Percentiles rank a stretch among this genome's conserved stretches.
phyloP scores from a whole-genome alignment of 1,284 basidiomycete genomes.

The Marasmius fiardii region DNA sequence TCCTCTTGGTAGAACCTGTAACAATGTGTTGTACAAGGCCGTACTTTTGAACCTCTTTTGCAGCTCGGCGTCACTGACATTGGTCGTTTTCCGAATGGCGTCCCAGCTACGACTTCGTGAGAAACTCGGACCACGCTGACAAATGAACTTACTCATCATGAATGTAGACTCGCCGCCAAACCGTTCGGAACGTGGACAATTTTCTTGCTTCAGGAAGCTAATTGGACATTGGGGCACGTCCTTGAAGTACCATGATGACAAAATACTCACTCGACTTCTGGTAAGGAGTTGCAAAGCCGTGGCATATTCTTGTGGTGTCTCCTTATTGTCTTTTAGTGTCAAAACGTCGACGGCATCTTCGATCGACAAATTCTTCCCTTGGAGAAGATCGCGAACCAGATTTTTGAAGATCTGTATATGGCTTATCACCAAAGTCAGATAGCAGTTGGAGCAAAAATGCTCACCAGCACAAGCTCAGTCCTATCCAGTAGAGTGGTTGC shows the following conservation, averaged over 20 bases:
- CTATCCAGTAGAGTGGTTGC: constrained; percentile 45
- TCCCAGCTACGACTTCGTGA: constrained; percentile 56
- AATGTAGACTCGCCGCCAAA: constrained; percentile 87
- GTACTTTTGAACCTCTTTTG: constrained; percentile 63
- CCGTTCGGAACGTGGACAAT: constrained; percentile 63
- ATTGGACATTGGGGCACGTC: neutral
- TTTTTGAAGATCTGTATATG: constrained; percentile 57
- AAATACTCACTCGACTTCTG: constrained; percentile 46
- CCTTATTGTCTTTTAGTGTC: constrained; percentile 66
- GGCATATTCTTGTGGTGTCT: constrained; percentile 55
- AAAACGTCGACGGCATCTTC: constrained; percentile 72
- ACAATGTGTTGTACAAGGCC: constrained; percentile 64
- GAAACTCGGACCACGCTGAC: neutral
- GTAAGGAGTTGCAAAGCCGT: constrained; percentile 63
- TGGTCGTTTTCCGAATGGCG: constrained; percentile 60
- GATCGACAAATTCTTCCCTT: constrained; percentile 62
- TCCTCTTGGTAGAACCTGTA: constrained; percentile 42
- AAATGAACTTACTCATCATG: constrained; percentile 76
- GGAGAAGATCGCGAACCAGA: constrained; percentile 60
- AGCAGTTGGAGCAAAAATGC: constrained; percentile 11
- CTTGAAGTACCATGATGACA: neutral
- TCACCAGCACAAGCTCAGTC: constrained; percentile 45
- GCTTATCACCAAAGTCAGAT: neutral
- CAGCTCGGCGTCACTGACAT: constrained; percentile 69
- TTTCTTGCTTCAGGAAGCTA: constrained; percentile 68